Conservation (phyloP, 2,329 filamentous ascomycete genomes). For the Hypoxylon sp. region DNA sequence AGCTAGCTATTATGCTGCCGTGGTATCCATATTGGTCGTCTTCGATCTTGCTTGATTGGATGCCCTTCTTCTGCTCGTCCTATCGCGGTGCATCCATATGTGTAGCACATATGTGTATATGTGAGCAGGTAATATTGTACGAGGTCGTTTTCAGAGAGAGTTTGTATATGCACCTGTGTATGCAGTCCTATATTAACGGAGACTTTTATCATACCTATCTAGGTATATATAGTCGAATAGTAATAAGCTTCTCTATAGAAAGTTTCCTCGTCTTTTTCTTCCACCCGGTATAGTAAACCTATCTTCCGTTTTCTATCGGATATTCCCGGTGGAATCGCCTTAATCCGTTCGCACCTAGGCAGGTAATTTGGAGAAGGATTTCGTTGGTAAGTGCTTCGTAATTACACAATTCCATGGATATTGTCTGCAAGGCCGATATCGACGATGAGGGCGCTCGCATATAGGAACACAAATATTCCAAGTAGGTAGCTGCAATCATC, state of each 20-base stretch:
- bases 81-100: neutral
- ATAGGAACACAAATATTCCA: neutral
- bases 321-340: conserved; percentile 32
- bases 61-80: neutral
- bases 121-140: conserved; percentile 4
- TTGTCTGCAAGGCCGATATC: conserved; percentile 6
- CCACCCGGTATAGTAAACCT: neutral
- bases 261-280: conserved; percentile 3
- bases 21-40: neutral
- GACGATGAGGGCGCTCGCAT: neutral
- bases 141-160: neutral
- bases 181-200: conserved; percentile 2
- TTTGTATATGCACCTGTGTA: neutral
- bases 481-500: conserved; percentile 1
- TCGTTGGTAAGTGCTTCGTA: conserved; percentile 39
- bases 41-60: neutral
- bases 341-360: neutral
- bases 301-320: conserved; percentile 24
- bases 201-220: neutral
- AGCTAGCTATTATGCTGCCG: neutral
- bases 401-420: conserved; percentile 11
- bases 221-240: conserved; percentile 1
- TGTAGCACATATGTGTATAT: neutral
- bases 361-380: conserved; percentile 16
- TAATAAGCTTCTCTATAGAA: neutral